These are phyloP conservation scores for Aspergillus eucalypticola DNA, from an alignment of 2,329 filamentous ascomycete species.

Conservation along the genomic window DNA sequence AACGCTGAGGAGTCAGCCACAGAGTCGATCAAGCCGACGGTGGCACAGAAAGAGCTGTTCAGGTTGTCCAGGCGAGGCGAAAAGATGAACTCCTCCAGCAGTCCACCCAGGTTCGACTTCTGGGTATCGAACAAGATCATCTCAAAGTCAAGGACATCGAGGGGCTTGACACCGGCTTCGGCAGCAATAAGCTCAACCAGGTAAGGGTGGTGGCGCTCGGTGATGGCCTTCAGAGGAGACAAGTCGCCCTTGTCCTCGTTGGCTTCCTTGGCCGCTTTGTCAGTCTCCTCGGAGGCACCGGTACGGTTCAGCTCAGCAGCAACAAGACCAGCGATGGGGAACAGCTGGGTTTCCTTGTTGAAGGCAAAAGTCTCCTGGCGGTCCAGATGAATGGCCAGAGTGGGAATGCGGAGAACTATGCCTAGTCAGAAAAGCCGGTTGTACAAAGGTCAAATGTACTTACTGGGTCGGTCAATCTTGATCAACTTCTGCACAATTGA, in stretches of 20 bases:
- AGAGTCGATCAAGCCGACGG: conserved; percentile 81
- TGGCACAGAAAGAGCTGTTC: conserved; percentile 92
- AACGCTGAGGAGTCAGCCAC: conserved; percentile 65
- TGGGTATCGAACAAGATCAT: conserved; percentile 97
- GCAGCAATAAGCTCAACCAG: conserved; percentile 82
- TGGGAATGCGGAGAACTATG: conserved; percentile 79
- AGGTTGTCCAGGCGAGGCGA: conserved; percentile 95
- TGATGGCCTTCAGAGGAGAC: conserved; percentile 72
- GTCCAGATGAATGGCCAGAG: conserved; percentile 90
- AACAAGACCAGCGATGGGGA: conserved; percentile 86
- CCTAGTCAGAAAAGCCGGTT: conserved; percentile 7
- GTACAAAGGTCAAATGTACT: conserved; percentile 10
- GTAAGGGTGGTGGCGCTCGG: conserved; percentile 84
- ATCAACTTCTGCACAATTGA: conserved; percentile 80
- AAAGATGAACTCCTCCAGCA: conserved; percentile 94
- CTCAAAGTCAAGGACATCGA: conserved; percentile 88
- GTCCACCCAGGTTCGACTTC: conserved; percentile 80
- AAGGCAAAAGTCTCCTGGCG: conserved; percentile 83
- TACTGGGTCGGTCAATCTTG: conserved; percentile 80
- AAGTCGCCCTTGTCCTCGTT: conserved; percentile 57
- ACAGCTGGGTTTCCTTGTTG: conserved; percentile 95
- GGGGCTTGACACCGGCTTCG: conserved; percentile 69
- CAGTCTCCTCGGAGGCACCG: conserved; percentile 44
- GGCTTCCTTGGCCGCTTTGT: conserved; percentile 22
- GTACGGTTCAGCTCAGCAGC: conserved; percentile 84